Conservation (phyloP, 768 basidiomycete genomes). For the Kwoniella botswanensis region DNA sequence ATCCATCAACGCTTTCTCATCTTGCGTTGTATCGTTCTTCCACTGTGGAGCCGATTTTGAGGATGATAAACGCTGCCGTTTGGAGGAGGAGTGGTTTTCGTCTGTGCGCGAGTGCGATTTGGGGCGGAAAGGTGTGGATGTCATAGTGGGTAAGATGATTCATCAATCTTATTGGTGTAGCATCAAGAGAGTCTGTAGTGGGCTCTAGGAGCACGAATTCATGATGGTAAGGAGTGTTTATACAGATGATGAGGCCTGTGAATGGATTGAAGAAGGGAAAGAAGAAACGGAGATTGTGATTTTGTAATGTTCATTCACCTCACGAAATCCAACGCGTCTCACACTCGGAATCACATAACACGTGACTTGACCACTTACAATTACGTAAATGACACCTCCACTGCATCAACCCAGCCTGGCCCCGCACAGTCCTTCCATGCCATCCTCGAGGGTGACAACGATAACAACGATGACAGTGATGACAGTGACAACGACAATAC, state of each 20-base stretch:
- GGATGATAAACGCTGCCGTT: constrained; percentile 10
- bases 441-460: neutral
- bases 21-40: constrained; percentile 39
- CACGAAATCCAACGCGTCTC: constrained; percentile 14
- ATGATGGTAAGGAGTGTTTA: neutral
- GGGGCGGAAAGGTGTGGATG: constrained; percentile 3
- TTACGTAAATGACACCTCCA: constrained; percentile 21
- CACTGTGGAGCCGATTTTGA: neutral
- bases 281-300: neutral
- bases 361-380: neutral
- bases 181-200: neutral
- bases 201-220: neutral
- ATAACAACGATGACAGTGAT: neutral
- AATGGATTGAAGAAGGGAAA: neutral
- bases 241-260: neutral
- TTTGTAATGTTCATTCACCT: constrained; percentile 15
- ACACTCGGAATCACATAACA: constrained; percentile 5
- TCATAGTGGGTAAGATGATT: neutral
- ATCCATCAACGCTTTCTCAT: constrained; percentile 69
- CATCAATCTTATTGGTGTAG: neutral
- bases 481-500: neutral
- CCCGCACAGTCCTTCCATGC: neutral
- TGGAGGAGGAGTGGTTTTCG: constrained; percentile 14
- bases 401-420: neutral
- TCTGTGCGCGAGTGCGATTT: constrained; percentile 7